Evolutionary conservation across 441 rosid genomes (phyloP).

Genomic region (Croton laevigatus): DNA sequence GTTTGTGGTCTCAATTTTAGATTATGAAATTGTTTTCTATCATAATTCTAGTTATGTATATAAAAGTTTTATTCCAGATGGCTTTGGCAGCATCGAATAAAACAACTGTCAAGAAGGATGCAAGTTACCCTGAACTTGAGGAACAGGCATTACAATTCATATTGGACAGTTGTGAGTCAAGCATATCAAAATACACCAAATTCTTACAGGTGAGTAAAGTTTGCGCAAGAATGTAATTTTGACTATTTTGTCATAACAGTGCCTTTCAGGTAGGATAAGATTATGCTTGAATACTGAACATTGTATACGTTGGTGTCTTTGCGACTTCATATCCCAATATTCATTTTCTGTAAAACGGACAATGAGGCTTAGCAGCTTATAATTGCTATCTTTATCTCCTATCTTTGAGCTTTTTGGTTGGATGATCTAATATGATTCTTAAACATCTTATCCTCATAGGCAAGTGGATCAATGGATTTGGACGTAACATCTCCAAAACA

Average conservation of each 20-base stretch:
- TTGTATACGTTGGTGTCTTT: background rate
- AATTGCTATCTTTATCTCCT: background rate
- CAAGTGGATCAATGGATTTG: slow-evolving; percentile 93
- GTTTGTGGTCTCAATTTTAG: slow-evolving; percentile 32
- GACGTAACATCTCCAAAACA: slow-evolving; percentile 95
- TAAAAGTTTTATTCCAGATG: slow-evolving; percentile 48
- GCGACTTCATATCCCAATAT: background rate
- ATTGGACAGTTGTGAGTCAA: slow-evolving; percentile 74
- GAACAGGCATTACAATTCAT: slow-evolving; percentile 75
- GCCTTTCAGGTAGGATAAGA: background rate
- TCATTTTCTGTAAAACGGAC: background rate
- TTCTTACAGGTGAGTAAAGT: slow-evolving; percentile 67
- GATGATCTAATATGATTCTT: slow-evolving; percentile 2
- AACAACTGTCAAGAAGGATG: slow-evolving; percentile 48
- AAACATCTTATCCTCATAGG: slow-evolving; percentile 34
- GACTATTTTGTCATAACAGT: background rate
- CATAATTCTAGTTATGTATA: background rate
- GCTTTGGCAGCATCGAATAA: slow-evolving; percentile 88
- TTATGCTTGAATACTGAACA: background rate
- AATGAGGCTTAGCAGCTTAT: background rate
- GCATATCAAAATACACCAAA: slow-evolving; percentile 82
- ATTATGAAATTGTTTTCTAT: background rate
- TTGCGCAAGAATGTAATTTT: background rate
- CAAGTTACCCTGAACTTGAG: slow-evolving; percentile 66
- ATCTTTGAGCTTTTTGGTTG: background rate